These are phyloP conservation scores for Bjerkandera adusta DNA, from an alignment of 1,284 basidiomycete species.

Conservation along the genomic window DNA sequence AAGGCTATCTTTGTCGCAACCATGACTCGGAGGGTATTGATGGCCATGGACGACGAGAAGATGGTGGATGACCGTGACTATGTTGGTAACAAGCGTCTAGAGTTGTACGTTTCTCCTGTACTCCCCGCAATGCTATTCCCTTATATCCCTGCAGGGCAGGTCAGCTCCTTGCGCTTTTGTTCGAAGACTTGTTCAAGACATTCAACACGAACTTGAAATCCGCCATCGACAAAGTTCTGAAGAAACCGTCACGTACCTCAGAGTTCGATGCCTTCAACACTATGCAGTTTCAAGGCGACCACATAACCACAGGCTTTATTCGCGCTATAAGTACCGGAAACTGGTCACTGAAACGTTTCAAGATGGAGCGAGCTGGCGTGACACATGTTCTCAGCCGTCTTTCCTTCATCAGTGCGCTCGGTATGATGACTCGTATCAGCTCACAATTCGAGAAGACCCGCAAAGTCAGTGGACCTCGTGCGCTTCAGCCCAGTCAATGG, in stretches of 20 bases:
- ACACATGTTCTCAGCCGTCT: slow-evolving; percentile 97
- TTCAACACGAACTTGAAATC: slow-evolving; percentile 97
- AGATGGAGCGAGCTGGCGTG: slow-evolving; percentile 99
- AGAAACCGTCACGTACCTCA: slow-evolving; percentile 93
- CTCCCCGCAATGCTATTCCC: slow-evolving; percentile 1
- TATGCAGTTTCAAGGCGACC: slow-evolving; percentile 91
- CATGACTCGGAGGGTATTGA: slow-evolving; percentile 95
- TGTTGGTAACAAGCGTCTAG: slow-evolving; percentile 98
- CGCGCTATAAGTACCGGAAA: slow-evolving; percentile 99
- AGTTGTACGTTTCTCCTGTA: slow-evolving; percentile 66
- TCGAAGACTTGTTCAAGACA: slow-evolving; percentile 99
- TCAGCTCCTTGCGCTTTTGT: slow-evolving; percentile 92
- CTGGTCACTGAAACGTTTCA: slow-evolving; percentile 99
- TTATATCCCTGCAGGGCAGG: slow-evolving; percentile 67
- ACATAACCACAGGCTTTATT: slow-evolving; percentile 95
- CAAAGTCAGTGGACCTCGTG: slow-evolving; percentile 97
- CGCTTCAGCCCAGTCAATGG: slow-evolving; percentile 98
- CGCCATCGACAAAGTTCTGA: slow-evolving; percentile 96
- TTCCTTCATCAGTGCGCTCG: slow-evolving; percentile 95
- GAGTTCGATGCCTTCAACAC: slow-evolving; percentile 97
- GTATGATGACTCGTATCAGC: slow-evolving; percentile 99
- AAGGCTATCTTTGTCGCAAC: slow-evolving; percentile 98
- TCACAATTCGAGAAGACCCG: slow-evolving; percentile 99
- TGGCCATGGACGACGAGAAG: slow-evolving; percentile 95
- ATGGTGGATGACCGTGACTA: slow-evolving; percentile 99